Percentiles rank a stretch among this genome's conserved stretches.
phyloP scores from a whole-genome alignment of 176 grass and related monocot genomes.

The Rhynchospora breviuscula region DNA sequence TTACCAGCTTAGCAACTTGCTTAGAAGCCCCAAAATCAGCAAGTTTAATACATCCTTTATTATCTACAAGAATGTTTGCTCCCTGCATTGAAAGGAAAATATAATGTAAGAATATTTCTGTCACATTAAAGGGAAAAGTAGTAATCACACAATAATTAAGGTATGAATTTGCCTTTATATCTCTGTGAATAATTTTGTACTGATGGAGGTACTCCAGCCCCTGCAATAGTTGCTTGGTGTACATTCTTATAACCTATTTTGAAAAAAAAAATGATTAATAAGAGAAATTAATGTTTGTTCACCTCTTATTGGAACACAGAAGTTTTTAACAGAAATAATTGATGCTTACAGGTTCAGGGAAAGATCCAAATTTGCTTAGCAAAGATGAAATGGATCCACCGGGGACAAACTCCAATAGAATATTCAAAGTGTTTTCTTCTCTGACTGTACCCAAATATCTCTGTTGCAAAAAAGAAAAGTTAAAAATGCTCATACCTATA shows the following conservation, averaged over 20 bases:
- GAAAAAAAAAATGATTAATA: conserved; percentile 16
- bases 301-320: conserved; percentile 5
- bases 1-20: conserved; percentile 93
- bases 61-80: conserved; percentile 98
- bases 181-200: conserved; percentile 96
- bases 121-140: not conserved
- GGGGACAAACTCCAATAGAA: conserved; percentile 91
- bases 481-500: not conserved
- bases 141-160: conserved; percentile 13
- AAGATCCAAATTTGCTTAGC: conserved; percentile 83
- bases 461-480: conserved; percentile 29
- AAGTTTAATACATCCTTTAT: conserved; percentile 98
- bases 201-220: conserved; percentile 95
- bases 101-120: not conserved
- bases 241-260: conserved; percentile 94
- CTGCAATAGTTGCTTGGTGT: conserved; percentile 86
- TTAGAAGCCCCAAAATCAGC: conserved; percentile 99
- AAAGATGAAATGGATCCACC: conserved; percentile 98
- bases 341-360: conserved; percentile 76
- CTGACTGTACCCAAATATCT: conserved; percentile 91
- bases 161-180: conserved; percentile 69
- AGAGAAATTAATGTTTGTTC: not conserved
- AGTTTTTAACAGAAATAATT: conserved; percentile 9
- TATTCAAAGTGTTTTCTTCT: conserved; percentile 88
- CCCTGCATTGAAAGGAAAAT: conserved; percentile 49